Conservation (phyloP, 495 filamentous ascomycete genomes). For the Achaetomiella virescens region DNA sequence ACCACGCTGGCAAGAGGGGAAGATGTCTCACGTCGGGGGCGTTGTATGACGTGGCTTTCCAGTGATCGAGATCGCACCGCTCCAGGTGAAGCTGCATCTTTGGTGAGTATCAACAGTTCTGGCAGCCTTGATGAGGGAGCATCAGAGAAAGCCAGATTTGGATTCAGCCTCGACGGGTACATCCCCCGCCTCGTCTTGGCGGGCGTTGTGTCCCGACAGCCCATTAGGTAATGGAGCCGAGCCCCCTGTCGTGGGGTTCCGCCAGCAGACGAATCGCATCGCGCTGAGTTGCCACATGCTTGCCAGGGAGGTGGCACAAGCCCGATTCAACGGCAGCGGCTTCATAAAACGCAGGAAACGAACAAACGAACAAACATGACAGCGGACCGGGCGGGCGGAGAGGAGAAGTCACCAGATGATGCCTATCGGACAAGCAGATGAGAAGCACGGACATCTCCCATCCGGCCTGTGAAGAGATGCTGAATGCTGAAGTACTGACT, state of each 20-base stretch:
- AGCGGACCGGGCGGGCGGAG: background rate
- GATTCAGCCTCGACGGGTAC: conserved; percentile 12
- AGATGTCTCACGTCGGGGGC: background rate
- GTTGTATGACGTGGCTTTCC: conserved; percentile 2
- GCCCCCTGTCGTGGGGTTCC: conserved; percentile 8
- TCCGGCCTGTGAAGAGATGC: background rate
- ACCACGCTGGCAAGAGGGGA: background rate
- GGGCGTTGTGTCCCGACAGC: background rate
- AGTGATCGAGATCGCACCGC: conserved; percentile 1
- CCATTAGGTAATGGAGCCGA: conserved; percentile 13
- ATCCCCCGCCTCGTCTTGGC: conserved; percentile 14
- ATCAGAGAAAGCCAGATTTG: background rate
- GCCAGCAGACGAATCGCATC: background rate
- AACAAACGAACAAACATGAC: no score
- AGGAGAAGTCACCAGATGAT: background rate
- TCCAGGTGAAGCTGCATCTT: background rate
- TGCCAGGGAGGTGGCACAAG: background rate
- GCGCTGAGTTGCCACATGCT: conserved; percentile 3
- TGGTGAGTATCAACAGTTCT: background rate
- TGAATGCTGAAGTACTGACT: no score
- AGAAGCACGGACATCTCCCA: background rate
- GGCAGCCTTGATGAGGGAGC: background rate
- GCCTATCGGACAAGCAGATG: background rate
- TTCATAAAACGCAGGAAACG: background rate
- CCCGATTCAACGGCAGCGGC: conserved; percentile 1